These are phyloP conservation scores for Clavaria fumosa DNA, from an alignment of 768 basidiomycete species.

Conservation along the genomic window DNA sequence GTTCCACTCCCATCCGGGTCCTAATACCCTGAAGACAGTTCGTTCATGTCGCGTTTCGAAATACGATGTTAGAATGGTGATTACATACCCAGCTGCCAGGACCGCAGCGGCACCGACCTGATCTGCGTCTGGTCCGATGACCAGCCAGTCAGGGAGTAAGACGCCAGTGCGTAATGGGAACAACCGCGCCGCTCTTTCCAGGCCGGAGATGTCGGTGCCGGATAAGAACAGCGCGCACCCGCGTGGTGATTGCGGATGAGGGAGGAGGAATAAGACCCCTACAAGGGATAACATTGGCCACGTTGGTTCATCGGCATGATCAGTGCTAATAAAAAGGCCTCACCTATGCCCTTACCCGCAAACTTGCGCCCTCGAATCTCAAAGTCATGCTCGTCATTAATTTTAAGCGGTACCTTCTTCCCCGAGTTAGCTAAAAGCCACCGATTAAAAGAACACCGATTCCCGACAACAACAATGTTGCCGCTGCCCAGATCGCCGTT, in stretches of 20 bases:
- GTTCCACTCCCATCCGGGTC: conserved; percentile 29
- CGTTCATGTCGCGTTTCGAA: conserved; percentile 20
- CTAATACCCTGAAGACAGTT: conserved; percentile 20
- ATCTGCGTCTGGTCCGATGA: conserved; percentile 39
- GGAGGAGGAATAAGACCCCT: conserved; percentile 52
- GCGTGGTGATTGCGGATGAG: conserved; percentile 32
- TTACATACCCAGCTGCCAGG: conserved; percentile 56
- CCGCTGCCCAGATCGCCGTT: conserved; percentile 19
- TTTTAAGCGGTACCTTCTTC: conserved; percentile 19
- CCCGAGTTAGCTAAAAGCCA: conserved; percentile 20
- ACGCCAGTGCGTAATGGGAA: conserved; percentile 80
- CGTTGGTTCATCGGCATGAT: conserved; percentile 8
- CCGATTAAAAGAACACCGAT: conserved; percentile 20
- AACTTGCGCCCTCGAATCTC: conserved; percentile 16
- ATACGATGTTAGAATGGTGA: neutral
- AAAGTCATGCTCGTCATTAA: conserved; percentile 16
- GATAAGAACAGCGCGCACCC: conserved; percentile 38
- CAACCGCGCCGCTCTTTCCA: conserved; percentile 56
- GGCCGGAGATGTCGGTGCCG: conserved; percentile 35
- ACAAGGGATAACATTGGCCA: conserved; percentile 13
- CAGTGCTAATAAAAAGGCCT: conserved; percentile 9
- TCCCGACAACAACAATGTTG: conserved; percentile 43
- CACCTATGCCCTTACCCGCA: conserved; percentile 19
- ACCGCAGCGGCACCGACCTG: conserved; percentile 55
- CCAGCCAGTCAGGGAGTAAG: conserved; percentile 62